Base-by-base conservation (phyloP, 331 rosid genomes). In the Ulmus americana region DNA sequence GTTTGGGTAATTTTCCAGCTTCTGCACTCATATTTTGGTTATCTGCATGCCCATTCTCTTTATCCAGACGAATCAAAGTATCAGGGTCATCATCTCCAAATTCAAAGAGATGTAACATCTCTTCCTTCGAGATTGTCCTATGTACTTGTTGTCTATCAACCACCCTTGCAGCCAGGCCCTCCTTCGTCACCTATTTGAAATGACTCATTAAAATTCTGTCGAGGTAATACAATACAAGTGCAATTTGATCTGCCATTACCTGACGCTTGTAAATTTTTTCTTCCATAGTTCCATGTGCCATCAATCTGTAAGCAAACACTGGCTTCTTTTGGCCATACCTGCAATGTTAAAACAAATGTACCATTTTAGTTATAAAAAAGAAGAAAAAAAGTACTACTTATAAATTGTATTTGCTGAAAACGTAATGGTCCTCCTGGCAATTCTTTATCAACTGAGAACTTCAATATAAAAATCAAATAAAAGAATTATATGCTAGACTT, bases 241-340 rank as follows among this genome's bases (percentile, higher is more conserved):
- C 62, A 64, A 55, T 53, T 45, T 72, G 46, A 47, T 53, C 45
- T 44, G 59, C 63, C 13, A 71, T 69, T 81, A 86, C 98, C 95
- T 92, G 98, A 60, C 98, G 98, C 80, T 92, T 92, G 56, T 92
- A 92, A 74, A 92, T 92, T 77, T 92, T 92, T 60, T 92, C 98
- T 83, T 92, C 98, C 97, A 92, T 92, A 18, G 98, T 92, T 77
- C 91, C 91, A 79, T 92, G 95, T n/a, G 98, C 98, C 86, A 92
- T 81, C 80, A 92, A 70, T 67, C 98, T 82, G 76, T 92, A 92
- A 65, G 97, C 98, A 68, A 87, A 92, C 68, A 92, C 98, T 0
- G 98, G 98, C 73, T 92, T 92, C 74, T 48, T 85, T 88, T 92
- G 98, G 66, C 98, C 98, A 69, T 92, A 92, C 83, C 98, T 92